A percentile compares a stretch with the other conserved stretches of the same genome.
phyloP scores from a whole-genome alignment of 2,329 filamentous ascomycete genomes.

The Bipolaris gigantea region DNA sequence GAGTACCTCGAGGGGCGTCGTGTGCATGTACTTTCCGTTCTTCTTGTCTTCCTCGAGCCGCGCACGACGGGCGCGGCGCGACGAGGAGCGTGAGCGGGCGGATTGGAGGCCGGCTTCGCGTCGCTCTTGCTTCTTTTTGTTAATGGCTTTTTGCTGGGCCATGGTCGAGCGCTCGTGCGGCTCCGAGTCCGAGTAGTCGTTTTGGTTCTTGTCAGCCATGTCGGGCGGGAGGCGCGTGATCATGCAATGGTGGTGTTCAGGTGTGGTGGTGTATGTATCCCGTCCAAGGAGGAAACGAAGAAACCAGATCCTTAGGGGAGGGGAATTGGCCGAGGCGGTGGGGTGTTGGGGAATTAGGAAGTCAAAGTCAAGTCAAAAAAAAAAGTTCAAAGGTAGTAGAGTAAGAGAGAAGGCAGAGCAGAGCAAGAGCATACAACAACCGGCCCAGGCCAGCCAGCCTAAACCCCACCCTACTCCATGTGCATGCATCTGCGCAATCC shows the following conservation, averaged over 20 bases:
- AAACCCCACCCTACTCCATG: no score
- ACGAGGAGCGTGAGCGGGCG: slow-evolving; percentile 52
- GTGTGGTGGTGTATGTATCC: background rate
- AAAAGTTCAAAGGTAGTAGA: background rate
- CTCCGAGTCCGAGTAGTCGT: slow-evolving; percentile 36
- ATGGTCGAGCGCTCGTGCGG: slow-evolving; percentile 47
- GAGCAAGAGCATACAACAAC: no score
- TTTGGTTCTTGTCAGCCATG: slow-evolving; percentile 38
- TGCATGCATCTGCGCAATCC: no score
- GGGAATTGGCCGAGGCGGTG: background rate
- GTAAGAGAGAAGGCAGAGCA: no score
- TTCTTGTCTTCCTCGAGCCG: slow-evolving; percentile 50
- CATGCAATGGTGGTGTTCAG: slow-evolving; percentile 15
- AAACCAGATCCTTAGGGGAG: background rate
- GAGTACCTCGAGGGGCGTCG: slow-evolving; percentile 51
- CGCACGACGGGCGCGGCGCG: slow-evolving; percentile 51
- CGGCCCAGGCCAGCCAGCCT: no score
- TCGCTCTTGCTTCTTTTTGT: slow-evolving; percentile 45
- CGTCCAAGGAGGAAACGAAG: background rate
- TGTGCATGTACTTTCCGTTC: slow-evolving; percentile 57
- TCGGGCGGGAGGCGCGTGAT: slow-evolving; percentile 20
- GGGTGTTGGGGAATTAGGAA: background rate
- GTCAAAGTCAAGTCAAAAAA: slow-evolving; percentile 1
- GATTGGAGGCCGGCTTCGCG: slow-evolving; percentile 45
- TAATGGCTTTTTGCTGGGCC: slow-evolving; percentile 52